phyloP scores from a whole-genome alignment of 2,329 filamentous ascomycete genomes.

The Rhexocercosporidium sp. region DNA sequence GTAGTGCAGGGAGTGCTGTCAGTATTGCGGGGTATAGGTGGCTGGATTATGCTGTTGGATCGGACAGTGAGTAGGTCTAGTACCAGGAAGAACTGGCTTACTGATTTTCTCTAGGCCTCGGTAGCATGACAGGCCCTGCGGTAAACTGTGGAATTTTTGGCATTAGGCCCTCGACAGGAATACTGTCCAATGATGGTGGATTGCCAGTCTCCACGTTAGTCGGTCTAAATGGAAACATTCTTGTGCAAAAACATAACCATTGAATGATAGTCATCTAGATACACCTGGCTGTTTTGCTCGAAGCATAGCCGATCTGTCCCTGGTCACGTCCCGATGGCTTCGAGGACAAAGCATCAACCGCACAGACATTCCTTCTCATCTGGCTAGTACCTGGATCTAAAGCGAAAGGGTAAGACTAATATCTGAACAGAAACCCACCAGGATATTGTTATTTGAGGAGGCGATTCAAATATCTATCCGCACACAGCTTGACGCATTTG shows the following conservation, averaged over 20 bases:
- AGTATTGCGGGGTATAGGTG: constrained; percentile 50
- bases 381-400: not conserved
- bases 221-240: too few species aligned
- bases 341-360: not conserved
- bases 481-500: not conserved
- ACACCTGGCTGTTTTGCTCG: constrained; percentile 31
- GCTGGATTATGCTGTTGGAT: constrained; percentile 55
- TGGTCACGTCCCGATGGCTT: constrained; percentile 18
- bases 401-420: not conserved
- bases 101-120: constrained; percentile 39
- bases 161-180: constrained; percentile 19
- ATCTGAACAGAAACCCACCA: not conserved
- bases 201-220: constrained; percentile 26
- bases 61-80: constrained; percentile 44
- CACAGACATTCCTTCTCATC: not conserved
- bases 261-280: constrained; percentile 22
- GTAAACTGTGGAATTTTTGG: constrained; percentile 28
- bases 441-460: constrained; percentile 3
- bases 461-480: not conserved
- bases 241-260: not conserved
- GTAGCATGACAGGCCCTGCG: constrained; percentile 33
- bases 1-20: constrained; percentile 51
- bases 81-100: too few species aligned
- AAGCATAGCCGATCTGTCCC: constrained; percentile 17
- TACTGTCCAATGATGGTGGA: constrained; percentile 21